phyloP scores from a whole-genome alignment of 2,329 filamentous ascomycete species.

The Aspergillus caelatus region DNA sequence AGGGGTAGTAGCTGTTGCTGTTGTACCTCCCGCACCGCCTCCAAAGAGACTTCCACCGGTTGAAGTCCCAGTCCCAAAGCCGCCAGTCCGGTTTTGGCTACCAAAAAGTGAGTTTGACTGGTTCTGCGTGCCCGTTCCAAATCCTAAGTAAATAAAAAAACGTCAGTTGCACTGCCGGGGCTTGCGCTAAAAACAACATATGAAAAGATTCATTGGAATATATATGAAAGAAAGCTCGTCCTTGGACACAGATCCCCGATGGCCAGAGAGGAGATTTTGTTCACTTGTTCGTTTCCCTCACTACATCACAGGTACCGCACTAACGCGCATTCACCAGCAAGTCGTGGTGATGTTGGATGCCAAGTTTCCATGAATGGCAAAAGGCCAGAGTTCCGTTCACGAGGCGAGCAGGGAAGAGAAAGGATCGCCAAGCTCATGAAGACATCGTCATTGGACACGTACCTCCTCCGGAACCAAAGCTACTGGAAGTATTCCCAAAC shows the following conservation, averaged over 20 bases:
- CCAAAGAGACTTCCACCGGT: slow-evolving; percentile 39
- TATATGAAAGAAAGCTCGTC: neutral
- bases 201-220: slow-evolving; percentile 4
- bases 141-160: slow-evolving; percentile 32
- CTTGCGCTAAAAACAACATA: slow-evolving; percentile 5
- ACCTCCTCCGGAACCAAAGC: slow-evolving; percentile 48
- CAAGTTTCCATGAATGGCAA: neutral
- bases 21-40: slow-evolving; percentile 14
- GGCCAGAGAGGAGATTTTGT: neutral
- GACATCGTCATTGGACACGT: slow-evolving; percentile 33
- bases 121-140: slow-evolving; percentile 38
- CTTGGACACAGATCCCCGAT: slow-evolving; percentile 7
- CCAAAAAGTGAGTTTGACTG: slow-evolving; percentile 42
- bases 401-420: slow-evolving; percentile 18
- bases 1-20: slow-evolving; percentile 18
- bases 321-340: neutral
- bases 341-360: neutral
- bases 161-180: slow-evolving; percentile 17
- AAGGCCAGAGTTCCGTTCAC: slow-evolving; percentile 10
- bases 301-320: neutral
- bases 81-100: slow-evolving; percentile 32
- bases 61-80: slow-evolving; percentile 36
- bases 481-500: slow-evolving; percentile 40
- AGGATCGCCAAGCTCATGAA: slow-evolving; percentile 30
- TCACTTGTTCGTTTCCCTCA: neutral